Evolutionary conservation across 192 early-diverging fungal genomes (phyloP), one percentile per base, ranked within the genome.

Genomic region (Podila minutissima): DNA sequence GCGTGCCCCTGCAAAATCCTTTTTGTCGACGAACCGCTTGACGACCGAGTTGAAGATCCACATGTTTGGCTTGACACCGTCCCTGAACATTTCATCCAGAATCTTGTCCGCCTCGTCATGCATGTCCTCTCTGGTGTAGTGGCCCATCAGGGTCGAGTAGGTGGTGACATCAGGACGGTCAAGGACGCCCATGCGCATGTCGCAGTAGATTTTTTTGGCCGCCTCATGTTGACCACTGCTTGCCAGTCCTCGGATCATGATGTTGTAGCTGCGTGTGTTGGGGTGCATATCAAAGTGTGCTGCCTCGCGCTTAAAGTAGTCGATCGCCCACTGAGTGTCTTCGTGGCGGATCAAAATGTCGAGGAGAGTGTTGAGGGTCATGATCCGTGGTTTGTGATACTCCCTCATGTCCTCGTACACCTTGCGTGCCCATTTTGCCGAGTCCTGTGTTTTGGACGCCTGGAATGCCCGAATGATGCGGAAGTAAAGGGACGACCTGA

Each of bases 41-140:
- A 81, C 48, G 28, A 64, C 57, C 10, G 62, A 59, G 62, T 81
- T 81, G 67, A 73, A 81, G 41, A 81, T 81, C 65, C 60, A 73
- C 33, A 66, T 65, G 66, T 81, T 81, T 46, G 77, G 77, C 60
- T 73, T 64, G 33, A 81, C 67, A 15, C 53, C 57, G 15, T 81
- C 71, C 28, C 29, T 50, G 31, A 81, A 58, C 77, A 81, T 81
- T 2, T 81, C 66, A 15, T 72, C 70, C 15, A 81, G 48, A 11
- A 81, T 28, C 33, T 20, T 26, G 31, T 81, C 77, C 15, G 71
- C 71, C 26, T 64, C 71, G 5, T 37, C 19, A 19, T 64, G 66
- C 71, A 69, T 33, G 1, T 66, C 66, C 19, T 63, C 67, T 48
- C 37, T 63, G 37, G 32, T 61, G 55, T 81, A 81, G 38, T 65